phyloP scores from a whole-genome alignment of 140 eudicot species.

The Anethum foeniculum region DNA sequence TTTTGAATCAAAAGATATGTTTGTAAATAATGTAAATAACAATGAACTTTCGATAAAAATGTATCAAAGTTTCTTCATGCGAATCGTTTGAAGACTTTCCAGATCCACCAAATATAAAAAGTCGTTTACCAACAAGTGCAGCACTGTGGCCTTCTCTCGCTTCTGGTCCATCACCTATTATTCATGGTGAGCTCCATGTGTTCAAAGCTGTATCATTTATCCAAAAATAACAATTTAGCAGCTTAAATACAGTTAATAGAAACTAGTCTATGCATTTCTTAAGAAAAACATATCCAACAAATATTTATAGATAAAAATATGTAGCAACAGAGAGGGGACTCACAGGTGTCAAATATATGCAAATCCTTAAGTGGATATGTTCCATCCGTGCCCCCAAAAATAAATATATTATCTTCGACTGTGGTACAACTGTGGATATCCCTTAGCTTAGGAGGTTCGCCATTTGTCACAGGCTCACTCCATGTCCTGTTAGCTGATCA shows the following conservation, averaged over 20 bases:
- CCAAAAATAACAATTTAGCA: neutral
- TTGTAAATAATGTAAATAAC: too few relatives aligned
- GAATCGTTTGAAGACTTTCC: constrained; percentile 57
- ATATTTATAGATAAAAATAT: neutral
- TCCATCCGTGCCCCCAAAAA: constrained; percentile 97
- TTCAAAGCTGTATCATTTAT: constrained; percentile 47
- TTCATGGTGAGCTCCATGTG: constrained; percentile 70
- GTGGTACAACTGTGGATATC: constrained; percentile 97
- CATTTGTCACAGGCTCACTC: constrained; percentile 76
- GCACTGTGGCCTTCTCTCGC: constrained; percentile 99
- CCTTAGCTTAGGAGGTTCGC: constrained; percentile 73
- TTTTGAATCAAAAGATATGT: too few relatives aligned
- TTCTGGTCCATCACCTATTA: constrained; percentile 86
- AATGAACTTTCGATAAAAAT: too few relatives aligned
- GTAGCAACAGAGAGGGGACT: constrained; percentile 21
- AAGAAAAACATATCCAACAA: neutral
- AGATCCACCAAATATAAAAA: constrained; percentile 93
- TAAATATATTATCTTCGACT: constrained; percentile 68
- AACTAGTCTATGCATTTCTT: neutral
- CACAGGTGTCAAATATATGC: constrained; percentile 83
- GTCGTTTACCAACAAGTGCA: constrained; percentile 85
- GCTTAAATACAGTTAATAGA: neutral
- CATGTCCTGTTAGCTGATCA: constrained; percentile 56
- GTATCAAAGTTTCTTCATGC: constrained; percentile 57
- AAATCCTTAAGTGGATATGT: constrained; percentile 67